Conservation (phyloP, 2,329 filamentous ascomycete species). For the Phaeosphaeria sp. region DNA sequence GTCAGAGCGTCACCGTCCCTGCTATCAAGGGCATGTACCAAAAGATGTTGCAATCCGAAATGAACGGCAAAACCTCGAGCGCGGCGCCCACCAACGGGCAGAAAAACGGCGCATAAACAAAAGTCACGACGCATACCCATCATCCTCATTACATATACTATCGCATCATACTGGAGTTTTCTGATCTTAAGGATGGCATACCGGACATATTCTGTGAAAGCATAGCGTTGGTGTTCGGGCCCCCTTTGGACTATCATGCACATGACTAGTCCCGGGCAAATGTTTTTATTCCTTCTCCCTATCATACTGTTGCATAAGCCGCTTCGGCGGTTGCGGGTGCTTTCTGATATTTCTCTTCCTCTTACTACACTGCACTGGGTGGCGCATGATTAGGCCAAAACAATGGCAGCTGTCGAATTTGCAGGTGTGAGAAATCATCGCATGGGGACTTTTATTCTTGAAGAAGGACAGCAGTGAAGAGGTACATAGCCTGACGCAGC, state of each 20-base stretch:
- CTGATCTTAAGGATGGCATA: constrained; percentile 23
- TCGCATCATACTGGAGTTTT: constrained; percentile 29
- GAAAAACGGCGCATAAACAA: constrained; percentile 29
- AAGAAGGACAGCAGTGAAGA: background rate
- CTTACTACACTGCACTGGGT: constrained; percentile 16
- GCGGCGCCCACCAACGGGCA: constrained; percentile 33
- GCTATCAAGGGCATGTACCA: constrained; percentile 49
- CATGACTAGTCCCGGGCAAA: constrained; percentile 24
- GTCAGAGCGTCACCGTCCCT: constrained; percentile 33
- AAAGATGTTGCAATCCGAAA: constrained; percentile 44
- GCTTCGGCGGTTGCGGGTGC: constrained; percentile 7
- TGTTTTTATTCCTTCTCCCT: constrained; percentile 14
- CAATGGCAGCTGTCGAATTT: constrained; percentile 9
- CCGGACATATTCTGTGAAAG: constrained; percentile 31
- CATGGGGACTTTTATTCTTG: constrained; percentile 6
- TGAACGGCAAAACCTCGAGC: constrained; percentile 30
- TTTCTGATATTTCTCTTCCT: constrained; percentile 12
- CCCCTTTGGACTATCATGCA: constrained; percentile 28
- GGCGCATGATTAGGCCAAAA: constrained; percentile 25
- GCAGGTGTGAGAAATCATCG: background rate
- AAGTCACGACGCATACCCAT: constrained; percentile 7
- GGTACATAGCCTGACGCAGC: background rate
- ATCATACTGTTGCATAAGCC: constrained; percentile 29
- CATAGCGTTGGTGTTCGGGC: constrained; percentile 47
- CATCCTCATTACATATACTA: constrained; percentile 15